phyloP scores from a whole-genome alignment of 805 yeast genomes.

The Saccharomycopsis sp. region DNA sequence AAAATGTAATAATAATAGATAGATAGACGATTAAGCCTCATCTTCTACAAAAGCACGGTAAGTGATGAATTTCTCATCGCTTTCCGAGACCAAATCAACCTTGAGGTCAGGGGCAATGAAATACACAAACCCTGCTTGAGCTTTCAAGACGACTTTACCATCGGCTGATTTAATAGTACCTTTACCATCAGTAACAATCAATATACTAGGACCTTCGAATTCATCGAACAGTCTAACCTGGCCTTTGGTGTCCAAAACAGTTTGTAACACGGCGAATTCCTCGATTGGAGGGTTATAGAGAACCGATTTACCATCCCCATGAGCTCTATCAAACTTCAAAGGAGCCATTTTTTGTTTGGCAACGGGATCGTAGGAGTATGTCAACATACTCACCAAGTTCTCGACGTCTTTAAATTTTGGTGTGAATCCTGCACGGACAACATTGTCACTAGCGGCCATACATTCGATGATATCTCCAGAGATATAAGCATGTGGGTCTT shows the following conservation, averaged over 20 bases:
- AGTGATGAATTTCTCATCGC: slow-evolving; percentile 54
- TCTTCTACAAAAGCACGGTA: slow-evolving; percentile 67
- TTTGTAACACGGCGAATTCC: slow-evolving; percentile 90
- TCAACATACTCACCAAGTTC: slow-evolving; percentile 83
- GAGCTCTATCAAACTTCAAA: slow-evolving; percentile 39
- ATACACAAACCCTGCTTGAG: slow-evolving; percentile 70
- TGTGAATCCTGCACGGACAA: slow-evolving; percentile 98
- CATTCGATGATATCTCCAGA: slow-evolving; percentile 97
- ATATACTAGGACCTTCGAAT: slow-evolving; percentile 80
- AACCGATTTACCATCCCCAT: slow-evolving; percentile 59
- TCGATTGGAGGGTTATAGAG: slow-evolving; percentile 94
- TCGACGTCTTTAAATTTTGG: slow-evolving; percentile 96
- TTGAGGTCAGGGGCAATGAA: slow-evolving; percentile 76
- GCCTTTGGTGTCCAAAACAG: slow-evolving; percentile 48
- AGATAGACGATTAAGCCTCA: background rate
- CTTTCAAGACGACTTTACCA: slow-evolving; percentile 36
- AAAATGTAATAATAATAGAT: background rate
- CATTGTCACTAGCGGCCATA: slow-evolving; percentile 99
- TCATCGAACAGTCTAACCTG: slow-evolving; percentile 51
- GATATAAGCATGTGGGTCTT: slow-evolving; percentile 97
- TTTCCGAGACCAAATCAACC: slow-evolving; percentile 50
- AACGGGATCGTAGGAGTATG: slow-evolving; percentile 83
- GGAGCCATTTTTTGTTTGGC: slow-evolving; percentile 89
- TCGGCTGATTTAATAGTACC: slow-evolving; percentile 43
- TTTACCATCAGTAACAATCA: slow-evolving; percentile 75